These are phyloP conservation scores for Aotearoamyces nothofagi DNA, from an alignment of 2,329 filamentous ascomycete species.

Conservation along the genomic window DNA sequence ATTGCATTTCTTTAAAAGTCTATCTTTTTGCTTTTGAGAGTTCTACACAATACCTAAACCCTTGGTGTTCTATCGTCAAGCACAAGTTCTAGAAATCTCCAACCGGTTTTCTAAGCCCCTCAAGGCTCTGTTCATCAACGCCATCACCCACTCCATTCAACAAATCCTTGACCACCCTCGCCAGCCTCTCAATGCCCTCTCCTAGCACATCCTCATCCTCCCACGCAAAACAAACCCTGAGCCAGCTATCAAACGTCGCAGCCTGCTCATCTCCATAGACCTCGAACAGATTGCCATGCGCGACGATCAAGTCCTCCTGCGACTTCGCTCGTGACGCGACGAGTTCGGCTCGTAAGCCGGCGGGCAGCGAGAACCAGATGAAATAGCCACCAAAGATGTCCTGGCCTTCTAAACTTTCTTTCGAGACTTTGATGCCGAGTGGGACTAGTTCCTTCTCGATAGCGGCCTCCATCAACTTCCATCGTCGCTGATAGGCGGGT, in stretches of 20 bases:
- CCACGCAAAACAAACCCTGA: conserved; percentile 61
- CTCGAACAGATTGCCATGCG: conserved; percentile 55
- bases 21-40: no score
- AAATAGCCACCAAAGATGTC: conserved; percentile 68
- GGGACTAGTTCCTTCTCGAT: conserved; percentile 45
- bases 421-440: conserved; percentile 35
- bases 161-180: conserved; percentile 22
- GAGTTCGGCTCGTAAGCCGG: conserved; percentile 30
- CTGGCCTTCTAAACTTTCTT: conserved; percentile 25
- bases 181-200: conserved; percentile 53
- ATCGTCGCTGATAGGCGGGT: conserved; percentile 30
- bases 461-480: conserved; percentile 37
- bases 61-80: no score
- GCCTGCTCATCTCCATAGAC: conserved; percentile 39
- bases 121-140: no score
- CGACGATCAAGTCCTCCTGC: conserved; percentile 53
- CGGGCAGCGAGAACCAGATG: conserved; percentile 58
- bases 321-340: conserved; percentile 41
- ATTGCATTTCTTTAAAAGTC: no score
- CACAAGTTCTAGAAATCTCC: no score
- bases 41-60: no score
- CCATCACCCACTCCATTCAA: no score
- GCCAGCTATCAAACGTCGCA: conserved; percentile 38
- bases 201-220: conserved; percentile 48
- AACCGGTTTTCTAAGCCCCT: no score